A percentile compares a stretch with the other conserved stretches of the same genome.
Evolutionary conservation across 83 land plant species (phyloP).

Genomic region (Isoetes engelmannii): DNA sequence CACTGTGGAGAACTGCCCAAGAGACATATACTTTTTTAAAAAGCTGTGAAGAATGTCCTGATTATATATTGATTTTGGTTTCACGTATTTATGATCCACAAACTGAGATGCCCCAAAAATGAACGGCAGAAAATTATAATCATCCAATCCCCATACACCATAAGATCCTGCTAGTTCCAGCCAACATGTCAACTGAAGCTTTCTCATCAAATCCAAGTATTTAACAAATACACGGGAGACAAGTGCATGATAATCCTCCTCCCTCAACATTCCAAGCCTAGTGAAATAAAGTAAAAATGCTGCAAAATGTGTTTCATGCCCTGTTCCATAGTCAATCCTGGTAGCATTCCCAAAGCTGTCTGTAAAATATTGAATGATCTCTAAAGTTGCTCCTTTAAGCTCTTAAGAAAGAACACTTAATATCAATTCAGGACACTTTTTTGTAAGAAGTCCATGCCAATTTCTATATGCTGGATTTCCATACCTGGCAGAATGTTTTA

Average conservation of each 20-base stretch:
- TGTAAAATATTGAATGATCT: background rate
- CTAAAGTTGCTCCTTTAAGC: background rate
- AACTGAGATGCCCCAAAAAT: slow-evolving; percentile 4
- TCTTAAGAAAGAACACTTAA: background rate
- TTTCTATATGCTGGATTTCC: slow-evolving; percentile 8
- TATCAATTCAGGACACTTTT: background rate
- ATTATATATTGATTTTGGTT: slow-evolving; percentile 2
- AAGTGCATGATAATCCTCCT: slow-evolving; percentile 7
- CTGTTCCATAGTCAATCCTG: slow-evolving; percentile 9
- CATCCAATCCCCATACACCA: slow-evolving; percentile 11
- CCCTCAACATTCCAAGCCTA: slow-evolving; percentile 2
- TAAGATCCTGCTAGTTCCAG: background rate
- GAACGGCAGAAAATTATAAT: slow-evolving; percentile 3
- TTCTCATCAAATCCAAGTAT: slow-evolving; percentile 3
- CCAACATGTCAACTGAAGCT: slow-evolving; percentile 7
- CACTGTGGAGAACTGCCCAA: too few relatives aligned
- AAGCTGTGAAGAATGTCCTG: slow-evolving; percentile 3
- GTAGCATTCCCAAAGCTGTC: slow-evolving; percentile 10
- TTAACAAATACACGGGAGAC: slow-evolving; percentile 1
- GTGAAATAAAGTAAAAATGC: background rate
- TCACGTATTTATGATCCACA: slow-evolving; percentile 1
- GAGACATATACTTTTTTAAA: background rate
- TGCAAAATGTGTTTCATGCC: slow-evolving; percentile 9
- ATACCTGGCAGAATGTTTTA: background rate
- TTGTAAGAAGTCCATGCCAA: background rate